These are phyloP conservation scores for Chamaecyparis obtusa DNA, from an alignment of 75 land plant genomes.

Conservation along the genomic window DNA sequence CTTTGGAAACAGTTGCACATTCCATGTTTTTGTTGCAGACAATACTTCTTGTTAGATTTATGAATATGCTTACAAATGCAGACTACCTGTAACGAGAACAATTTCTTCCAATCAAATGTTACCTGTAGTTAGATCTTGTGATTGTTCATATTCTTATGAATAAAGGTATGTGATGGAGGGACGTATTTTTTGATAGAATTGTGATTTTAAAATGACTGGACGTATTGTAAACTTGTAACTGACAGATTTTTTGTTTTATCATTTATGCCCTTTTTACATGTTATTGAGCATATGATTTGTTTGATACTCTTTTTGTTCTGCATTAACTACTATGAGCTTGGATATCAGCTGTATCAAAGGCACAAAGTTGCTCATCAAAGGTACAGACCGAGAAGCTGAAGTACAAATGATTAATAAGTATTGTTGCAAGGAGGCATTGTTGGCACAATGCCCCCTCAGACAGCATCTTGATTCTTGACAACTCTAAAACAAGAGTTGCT, in stretches of 20 bases:
- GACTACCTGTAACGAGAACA: not conserved
- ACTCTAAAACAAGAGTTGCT: not conserved
- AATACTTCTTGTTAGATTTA: not conserved
- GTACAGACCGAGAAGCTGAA: not conserved
- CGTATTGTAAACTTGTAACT: not conserved
- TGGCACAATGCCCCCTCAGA: not conserved
- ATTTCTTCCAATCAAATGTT: not conserved
- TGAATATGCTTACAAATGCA: slow-evolving; percentile 3
- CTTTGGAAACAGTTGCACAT: not conserved
- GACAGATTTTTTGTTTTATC: not conserved
- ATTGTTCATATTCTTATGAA: slow-evolving; percentile 6
- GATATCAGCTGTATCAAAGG: no score
- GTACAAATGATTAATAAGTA: not conserved
- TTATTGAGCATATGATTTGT: no score
- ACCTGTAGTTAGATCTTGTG: not conserved
- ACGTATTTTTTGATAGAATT: not conserved
- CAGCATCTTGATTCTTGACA: not conserved
- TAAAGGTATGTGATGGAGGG: not conserved
- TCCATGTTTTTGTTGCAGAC: not conserved
- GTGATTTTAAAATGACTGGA: not conserved
- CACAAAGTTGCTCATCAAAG: not conserved
- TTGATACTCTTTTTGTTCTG: no score
- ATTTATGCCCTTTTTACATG: no score
- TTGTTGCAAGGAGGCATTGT: not conserved
- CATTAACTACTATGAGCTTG: no score